Base-by-base conservation (phyloP, 2,329 filamentous ascomycete genomes). In the Fusarium duplospermum region DNA sequence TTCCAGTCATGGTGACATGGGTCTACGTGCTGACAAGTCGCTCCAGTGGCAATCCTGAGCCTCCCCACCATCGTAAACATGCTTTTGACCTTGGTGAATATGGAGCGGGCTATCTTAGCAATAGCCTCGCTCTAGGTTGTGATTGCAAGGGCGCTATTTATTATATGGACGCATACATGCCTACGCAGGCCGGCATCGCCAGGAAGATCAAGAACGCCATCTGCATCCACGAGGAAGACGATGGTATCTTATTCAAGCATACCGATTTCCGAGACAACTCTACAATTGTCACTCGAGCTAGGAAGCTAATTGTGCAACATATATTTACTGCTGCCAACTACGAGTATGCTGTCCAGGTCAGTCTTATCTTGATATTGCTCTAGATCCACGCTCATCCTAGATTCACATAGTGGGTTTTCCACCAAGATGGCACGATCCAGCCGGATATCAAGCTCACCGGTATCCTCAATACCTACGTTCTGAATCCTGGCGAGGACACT, bases 281-380 rank as follows among this genome's bases (percentile, higher is more conserved):
- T 0, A 90, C 92, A 62, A 94, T 96, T 11, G 93, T 97, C 5
- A 98, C 95, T 0, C 92, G 95, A 35, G 94, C 92, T 2, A 91
- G 94, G 62, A 97, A 96, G 81, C 89, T 98, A 66, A 89, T 98
- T 79, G 88, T 98, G 76, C 95, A 94, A 73, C 95, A 98, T 76
- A 93, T 98, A 80, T 98, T 98, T 84, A 98, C 95, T 0, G 95
- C 95, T 0, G 95, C 95, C 33, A 98, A 98, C 86, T 98, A 98
- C 84, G 95, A 98, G 82, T 98, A 98, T 84, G 86, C 86, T 4
- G 83, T 87, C 31, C 86, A 87, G 86, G 33, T 35, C 33, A 35
- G 33, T 35, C 33, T 35, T 35, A 6, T 6, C 33, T 35, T 35
- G 13, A 35, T 35, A 35, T 14, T 35, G 33, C 33, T 35, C 33